Percentiles rank a stretch among this genome's conserved stretches.
Conservation (phyloP, 768 basidiomycete species). For the Epithele typhae region DNA sequence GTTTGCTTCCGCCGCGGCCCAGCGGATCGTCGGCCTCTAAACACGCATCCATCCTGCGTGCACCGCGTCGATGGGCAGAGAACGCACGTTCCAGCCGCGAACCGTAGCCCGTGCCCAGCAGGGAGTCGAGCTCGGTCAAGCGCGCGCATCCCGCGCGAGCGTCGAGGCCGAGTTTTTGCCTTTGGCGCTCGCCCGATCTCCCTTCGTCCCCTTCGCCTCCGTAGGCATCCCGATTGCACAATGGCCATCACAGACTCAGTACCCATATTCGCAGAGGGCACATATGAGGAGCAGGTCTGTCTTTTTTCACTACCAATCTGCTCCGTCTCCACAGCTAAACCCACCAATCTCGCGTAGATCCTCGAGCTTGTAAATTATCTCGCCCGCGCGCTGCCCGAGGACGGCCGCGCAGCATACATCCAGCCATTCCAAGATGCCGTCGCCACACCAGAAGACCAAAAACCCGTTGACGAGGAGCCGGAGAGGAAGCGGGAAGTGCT, state of each 20-base stretch:
- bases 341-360: conserved; percentile 42
- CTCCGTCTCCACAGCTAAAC: not conserved
- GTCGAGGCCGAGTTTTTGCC: too few relatives aligned
- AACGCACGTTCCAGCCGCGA: too few relatives aligned
- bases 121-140: too few relatives aligned
- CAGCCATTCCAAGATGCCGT: conserved; percentile 64
- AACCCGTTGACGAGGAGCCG: conserved; percentile 51
- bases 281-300: conserved; percentile 78
- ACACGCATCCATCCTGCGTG: conserved; percentile 1
- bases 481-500: conserved; percentile 51
- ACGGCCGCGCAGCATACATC: conserved; percentile 57
- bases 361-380: conserved; percentile 76
- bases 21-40: not conserved
- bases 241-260: conserved; percentile 71
- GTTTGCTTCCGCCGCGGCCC: too few relatives aligned
- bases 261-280: conserved; percentile 83
- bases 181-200: conserved; percentile 2
- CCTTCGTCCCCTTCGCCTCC: conserved; percentile 10
- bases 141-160: too few relatives aligned
- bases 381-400: conserved; percentile 60
- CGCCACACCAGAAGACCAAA: conserved; percentile 45
- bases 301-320: not conserved
- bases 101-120: too few relatives aligned
- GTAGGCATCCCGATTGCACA: conserved; percentile 8
- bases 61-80: too few relatives aligned